Evolutionary conservation across 441 rosid species (phyloP), one percentile per base, ranked within the genome.

Genomic region (Euphorbia schlechtendalii): DNA sequence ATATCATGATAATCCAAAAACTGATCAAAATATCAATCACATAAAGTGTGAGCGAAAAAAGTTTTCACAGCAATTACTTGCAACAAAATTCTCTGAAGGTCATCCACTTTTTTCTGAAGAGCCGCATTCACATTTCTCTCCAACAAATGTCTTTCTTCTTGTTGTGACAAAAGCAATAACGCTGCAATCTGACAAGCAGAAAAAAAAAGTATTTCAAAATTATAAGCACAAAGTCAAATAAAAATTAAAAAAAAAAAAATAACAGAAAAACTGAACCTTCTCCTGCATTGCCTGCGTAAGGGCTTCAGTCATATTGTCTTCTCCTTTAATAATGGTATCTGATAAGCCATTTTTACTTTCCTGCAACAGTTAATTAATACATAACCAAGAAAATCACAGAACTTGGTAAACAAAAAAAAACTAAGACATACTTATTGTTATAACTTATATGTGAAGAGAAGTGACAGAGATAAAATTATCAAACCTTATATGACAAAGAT

Each of bases 71-170:
- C 66, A 61, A 56, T 81, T 78, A 89, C 98, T 81, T 89, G 98
- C 69, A 86, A 73, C 69, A 95, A 81, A 77, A 83, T 95, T 78
- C 93, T 82, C 72, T 89, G 93, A 69, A 95, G 95, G 80, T 92
- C 98, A 62, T 85, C 98, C 63, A 82, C 69, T 80, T 84, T 95
- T 75, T 83, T 82, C 78, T 80, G 90, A 67, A 95, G 98, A 74
- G 90, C 97, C 61, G 74, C 82, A 70, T 80, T 82, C 68, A 88
- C 86, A 80, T 95, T 95, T 78, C 75, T 87, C 78, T 89, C 97
- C 72, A 92, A 81, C 67, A 89, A 78, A 81, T 91, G 96, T 71
- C 98, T 82, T 81, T 92, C 99, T 69, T 89, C 99, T 76, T 92
- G 89, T 79, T 95, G 98, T 9, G 99, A 92, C 71, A 95, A 65